Evolutionary conservation across 2,329 filamentous ascomycete species (phyloP).

Genomic region (Penicillium corylophilum): DNA sequence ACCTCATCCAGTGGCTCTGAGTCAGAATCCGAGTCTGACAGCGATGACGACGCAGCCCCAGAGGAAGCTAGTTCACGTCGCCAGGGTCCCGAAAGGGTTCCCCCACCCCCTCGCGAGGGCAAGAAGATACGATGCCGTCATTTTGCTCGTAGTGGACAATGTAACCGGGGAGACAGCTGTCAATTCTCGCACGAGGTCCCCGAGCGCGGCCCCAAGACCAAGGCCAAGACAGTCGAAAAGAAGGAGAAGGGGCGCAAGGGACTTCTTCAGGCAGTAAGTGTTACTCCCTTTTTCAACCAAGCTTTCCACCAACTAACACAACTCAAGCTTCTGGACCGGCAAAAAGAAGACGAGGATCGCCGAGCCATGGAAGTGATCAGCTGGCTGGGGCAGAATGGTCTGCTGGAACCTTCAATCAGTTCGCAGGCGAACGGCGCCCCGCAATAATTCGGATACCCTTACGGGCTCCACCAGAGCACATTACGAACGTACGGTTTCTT

Average conservation of each 20-base stretch:
- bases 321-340: slow-evolving; percentile 41
- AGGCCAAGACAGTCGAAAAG: slow-evolving; percentile 22
- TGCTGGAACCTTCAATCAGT: slow-evolving; percentile 31
- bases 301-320: slow-evolving; percentile 5
- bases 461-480: background rate
- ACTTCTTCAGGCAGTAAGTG: slow-evolving; percentile 45
- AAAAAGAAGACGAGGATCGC: slow-evolving; percentile 44
- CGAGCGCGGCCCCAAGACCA: slow-evolving; percentile 29
- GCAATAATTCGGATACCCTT: background rate
- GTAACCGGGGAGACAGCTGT: slow-evolving; percentile 43
- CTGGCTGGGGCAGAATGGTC: slow-evolving; percentile 43
- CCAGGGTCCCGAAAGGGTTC: slow-evolving; percentile 40
- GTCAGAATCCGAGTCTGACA: slow-evolving; percentile 21
- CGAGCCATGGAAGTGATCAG: slow-evolving; percentile 44
- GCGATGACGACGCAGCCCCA: slow-evolving; percentile 37
- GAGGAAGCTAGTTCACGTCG: slow-evolving; percentile 44
- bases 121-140: slow-evolving; percentile 40
- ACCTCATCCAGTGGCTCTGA: slow-evolving; percentile 38
- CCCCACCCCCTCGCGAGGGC: slow-evolving; percentile 37
- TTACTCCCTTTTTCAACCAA: background rate
- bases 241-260: slow-evolving; percentile 39
- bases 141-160: slow-evolving; percentile 43
- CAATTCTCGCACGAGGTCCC: slow-evolving; percentile 43
- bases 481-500: background rate
- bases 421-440: background rate